phyloP scores from a whole-genome alignment of 129 eudicot genomes.

The Smallanthus sonchifolius region DNA sequence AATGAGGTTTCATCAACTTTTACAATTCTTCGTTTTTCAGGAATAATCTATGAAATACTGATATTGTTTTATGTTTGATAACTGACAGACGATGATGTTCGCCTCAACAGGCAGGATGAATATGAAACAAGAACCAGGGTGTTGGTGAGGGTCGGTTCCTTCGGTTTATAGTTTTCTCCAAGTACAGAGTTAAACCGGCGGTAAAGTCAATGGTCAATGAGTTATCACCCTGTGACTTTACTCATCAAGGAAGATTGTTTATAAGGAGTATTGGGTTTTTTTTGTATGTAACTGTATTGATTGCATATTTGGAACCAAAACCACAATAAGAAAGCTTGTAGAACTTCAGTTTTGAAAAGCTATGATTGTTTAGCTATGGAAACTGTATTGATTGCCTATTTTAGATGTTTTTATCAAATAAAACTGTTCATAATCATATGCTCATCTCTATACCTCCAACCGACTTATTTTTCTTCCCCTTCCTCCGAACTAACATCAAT shows the following conservation, averaged over 20 bases:
- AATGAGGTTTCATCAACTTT: neutral
- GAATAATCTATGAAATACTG: neutral
- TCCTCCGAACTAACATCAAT: too few relatives aligned
- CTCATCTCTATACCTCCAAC: neutral
- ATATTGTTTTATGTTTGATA: constrained; percentile 4
- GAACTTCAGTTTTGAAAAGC: constrained; percentile 24
- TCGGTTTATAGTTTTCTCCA: constrained; percentile 15
- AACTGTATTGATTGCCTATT: neutral
- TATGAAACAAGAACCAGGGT: constrained; percentile 64
- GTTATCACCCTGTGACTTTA: constrained; percentile 6
- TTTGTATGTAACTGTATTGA: constrained; percentile 14
- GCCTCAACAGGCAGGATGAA: constrained; percentile 33
- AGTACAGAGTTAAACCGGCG: constrained; percentile 18
- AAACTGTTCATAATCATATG: neutral
- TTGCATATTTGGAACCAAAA: constrained; percentile 21
- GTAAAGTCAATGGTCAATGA: constrained; percentile 15
- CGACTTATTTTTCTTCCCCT: too few relatives aligned
- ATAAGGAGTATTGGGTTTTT: constrained; percentile 3
- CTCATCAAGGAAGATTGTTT: constrained; percentile 5
- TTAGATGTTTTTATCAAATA: neutral
- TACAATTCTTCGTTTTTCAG: neutral
- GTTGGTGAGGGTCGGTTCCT: constrained; percentile 32
- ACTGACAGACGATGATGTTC: constrained; percentile 38
- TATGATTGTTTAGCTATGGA: constrained; percentile 23
- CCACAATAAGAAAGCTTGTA: constrained; percentile 28